These are phyloP conservation scores for Pythium aquatile DNA, from an alignment of 352 stramenopile species.

Conservation along the genomic window DNA sequence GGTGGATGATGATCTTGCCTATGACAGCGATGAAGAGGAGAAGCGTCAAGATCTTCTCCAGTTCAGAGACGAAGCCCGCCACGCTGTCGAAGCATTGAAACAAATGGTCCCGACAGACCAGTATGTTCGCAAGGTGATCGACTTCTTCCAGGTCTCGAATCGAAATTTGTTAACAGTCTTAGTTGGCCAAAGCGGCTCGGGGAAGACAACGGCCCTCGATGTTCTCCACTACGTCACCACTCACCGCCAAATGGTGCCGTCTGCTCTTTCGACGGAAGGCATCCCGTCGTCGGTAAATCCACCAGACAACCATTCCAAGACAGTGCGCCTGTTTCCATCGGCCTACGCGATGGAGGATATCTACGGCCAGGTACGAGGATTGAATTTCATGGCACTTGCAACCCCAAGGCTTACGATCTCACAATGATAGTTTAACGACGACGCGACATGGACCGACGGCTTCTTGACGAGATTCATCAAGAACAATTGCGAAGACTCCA, in stretches of 20 bases:
- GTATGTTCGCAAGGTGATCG: constrained; percentile 55
- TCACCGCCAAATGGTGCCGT: background rate
- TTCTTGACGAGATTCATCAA: constrained; percentile 60
- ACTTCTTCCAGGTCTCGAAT: constrained; percentile 52
- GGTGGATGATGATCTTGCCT: constrained; percentile 18
- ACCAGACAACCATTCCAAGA: constrained; percentile 16
- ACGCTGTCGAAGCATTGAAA: constrained; percentile 5
- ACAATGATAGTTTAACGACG: constrained; percentile 35
- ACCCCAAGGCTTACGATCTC: background rate
- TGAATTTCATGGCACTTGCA: background rate
- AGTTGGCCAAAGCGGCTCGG: constrained; percentile 44
- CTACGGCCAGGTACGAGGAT: constrained; percentile 43
- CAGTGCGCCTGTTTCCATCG: constrained; percentile 38
- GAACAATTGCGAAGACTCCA: constrained; percentile 32
- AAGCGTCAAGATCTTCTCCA: constrained; percentile 25
- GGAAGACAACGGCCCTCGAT: constrained; percentile 59
- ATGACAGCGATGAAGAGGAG: constrained; percentile 49
- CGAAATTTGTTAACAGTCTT: constrained; percentile 44
- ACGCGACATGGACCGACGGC: constrained; percentile 51
- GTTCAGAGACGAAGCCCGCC: constrained; percentile 11
- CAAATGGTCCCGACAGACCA: constrained; percentile 25
- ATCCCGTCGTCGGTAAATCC: background rate
- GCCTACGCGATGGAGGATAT: constrained; percentile 48
- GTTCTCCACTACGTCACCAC: constrained; percentile 36
- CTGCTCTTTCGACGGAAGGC: background rate